Conservation (phyloP, 805 yeast genomes). For the Yarrowia sp. region DNA sequence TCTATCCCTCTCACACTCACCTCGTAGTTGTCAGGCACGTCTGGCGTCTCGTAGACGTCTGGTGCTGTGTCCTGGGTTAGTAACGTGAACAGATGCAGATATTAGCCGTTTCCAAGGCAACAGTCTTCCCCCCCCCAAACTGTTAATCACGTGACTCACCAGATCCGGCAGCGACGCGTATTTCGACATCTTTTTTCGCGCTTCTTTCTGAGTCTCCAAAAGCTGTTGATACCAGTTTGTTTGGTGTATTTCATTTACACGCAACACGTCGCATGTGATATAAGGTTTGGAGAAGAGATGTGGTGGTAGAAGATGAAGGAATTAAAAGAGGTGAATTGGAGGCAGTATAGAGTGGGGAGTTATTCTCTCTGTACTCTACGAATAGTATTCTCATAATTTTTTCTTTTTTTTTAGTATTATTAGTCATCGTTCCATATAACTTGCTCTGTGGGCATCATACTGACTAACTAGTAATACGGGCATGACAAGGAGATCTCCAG, state of each 20-base stretch:
- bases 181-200: slow-evolving; percentile 6
- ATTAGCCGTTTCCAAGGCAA: neutral
- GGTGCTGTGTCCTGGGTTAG: slow-evolving; percentile 35
- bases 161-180: slow-evolving; percentile 36
- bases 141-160: slow-evolving; percentile 20
- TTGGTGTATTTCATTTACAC: neutral
- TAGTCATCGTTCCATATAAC: no score
- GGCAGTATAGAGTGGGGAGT: no score
- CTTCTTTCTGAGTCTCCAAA: neutral
- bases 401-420: no score
- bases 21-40: slow-evolving; percentile 17
- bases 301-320: no score
- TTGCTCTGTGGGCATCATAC: no score
- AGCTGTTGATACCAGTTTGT: neutral
- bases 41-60: slow-evolving; percentile 37
- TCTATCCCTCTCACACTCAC: slow-evolving; percentile 2
- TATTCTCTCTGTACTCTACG: no score
- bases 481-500: neutral
- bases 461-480: no score
- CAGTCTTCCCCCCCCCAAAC: no score
- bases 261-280: neutral
- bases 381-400: no score
- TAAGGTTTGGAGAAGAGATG: neutral
- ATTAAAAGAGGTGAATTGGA: no score
- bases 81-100: neutral